Conservation (phyloP, 2,329 filamentous ascomycete species). For the Ustilaginoidea virens region DNA sequence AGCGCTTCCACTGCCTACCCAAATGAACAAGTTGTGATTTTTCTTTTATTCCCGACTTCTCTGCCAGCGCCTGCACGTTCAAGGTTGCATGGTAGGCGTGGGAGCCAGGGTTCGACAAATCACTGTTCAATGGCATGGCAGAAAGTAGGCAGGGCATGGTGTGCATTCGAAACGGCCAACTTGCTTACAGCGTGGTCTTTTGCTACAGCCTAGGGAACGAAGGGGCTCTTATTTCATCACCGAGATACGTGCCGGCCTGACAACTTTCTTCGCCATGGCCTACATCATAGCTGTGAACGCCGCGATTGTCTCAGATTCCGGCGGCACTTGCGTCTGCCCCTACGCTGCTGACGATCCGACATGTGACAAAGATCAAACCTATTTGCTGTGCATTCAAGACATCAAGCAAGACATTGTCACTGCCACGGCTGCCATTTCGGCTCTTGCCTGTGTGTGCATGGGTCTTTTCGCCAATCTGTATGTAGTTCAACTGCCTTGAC, state of each 20-base stretch:
- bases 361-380: conserved; percentile 39
- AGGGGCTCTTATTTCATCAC: conserved; percentile 68
- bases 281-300: conserved; percentile 40
- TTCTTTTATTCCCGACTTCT: too few species aligned
- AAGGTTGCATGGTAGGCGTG: background rate
- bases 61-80: background rate
- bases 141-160: too few species aligned
- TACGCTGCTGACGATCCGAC: conserved; percentile 31
- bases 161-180: too few species aligned
- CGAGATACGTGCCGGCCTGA: conserved; percentile 68
- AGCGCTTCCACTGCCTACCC: too few species aligned
- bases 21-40: too few species aligned
- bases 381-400: conserved; percentile 45
- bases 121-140: too few species aligned
- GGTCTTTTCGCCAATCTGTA: conserved; percentile 65
- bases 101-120: background rate
- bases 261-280: conserved; percentile 56
- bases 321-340: conserved; percentile 63
- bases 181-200: too few species aligned
- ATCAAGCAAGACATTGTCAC: conserved; percentile 70
- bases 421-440: conserved; percentile 69
- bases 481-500: conserved; percentile 10
- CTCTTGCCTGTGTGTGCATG: conserved; percentile 69
- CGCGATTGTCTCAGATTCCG: conserved; percentile 43
- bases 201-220: conserved; percentile 51